Evolutionary conservation across 768 basidiomycete species (phyloP), one percentile per base, ranked within the genome.

Genomic region (Dioszegia crocea): DNA sequence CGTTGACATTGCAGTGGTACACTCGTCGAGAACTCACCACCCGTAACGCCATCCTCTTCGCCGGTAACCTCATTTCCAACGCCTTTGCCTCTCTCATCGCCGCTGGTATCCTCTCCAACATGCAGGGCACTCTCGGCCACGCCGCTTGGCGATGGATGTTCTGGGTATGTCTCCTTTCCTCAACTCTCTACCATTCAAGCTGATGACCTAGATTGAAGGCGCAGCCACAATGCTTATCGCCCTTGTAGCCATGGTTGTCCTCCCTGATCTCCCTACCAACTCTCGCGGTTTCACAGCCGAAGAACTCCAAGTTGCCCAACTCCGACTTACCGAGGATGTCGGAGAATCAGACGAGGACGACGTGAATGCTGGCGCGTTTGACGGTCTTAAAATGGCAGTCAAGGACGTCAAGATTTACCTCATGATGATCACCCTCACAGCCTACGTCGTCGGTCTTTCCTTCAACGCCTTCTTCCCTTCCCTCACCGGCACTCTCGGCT

Each of bases 381-480:
- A 76, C 23, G 87, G 87, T 9, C 70, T 89, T 2, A 62, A 75
- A 9, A 69, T 86, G 62, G 87, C 89, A 11, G 40, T 88, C 56
- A 80, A 79, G 19, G 90, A 92, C 68, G 85, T 86, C 86, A 88
- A 86, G 74, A 88, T 92, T 38, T 91, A 89, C 86, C 70, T 73
- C 64, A 80, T 93, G 43, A 81, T 86, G 19, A 55, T 88, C 27
- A 81, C 85, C 2, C 73, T 88, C 56, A 83, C 83, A 14, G 81
- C 81, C 64, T 77, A 82, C 47, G 82, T 84, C 33, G 76, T 86
- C 36, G 83, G 86, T 9, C 67, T 89, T 26, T 73, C 67, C 3
- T 90, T 90, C 80, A 86, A 88, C 71, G 85, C 84, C 8, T 89
- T 85, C 78, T 88, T 75, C 64, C 65, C 73, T 63, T 61, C 89